Conservation (phyloP, 257 asterid species). For the Anisodus acutangulus region DNA sequence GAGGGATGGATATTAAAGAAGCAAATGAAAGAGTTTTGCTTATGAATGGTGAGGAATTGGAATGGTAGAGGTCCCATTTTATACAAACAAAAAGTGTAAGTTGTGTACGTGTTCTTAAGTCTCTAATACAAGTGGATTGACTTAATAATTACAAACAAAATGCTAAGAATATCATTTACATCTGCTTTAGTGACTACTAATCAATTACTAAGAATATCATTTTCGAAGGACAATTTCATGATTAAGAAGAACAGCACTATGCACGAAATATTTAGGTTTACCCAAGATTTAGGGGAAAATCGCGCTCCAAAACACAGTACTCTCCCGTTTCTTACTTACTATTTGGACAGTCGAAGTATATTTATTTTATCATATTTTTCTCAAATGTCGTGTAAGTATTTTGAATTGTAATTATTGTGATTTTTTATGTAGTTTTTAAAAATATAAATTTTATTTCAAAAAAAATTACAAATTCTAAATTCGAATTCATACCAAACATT, state of each 20-base stretch:
- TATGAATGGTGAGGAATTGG: slow-evolving; percentile 36
- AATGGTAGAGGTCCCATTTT: slow-evolving; percentile 28
- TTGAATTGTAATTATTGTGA: too few relatives aligned
- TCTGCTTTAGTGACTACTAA: background rate
- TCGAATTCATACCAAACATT: too few relatives aligned
- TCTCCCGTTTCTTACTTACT: too few relatives aligned
- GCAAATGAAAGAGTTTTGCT: slow-evolving; percentile 36
- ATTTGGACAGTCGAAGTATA: too few relatives aligned
- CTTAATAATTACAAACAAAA: background rate
- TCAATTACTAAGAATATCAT: too few relatives aligned
- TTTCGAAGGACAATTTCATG: background rate
- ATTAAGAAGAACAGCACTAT: background rate
- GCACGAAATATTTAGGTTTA: background rate
- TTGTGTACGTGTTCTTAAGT: background rate
- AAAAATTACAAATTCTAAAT: too few relatives aligned
- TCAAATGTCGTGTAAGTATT: too few relatives aligned
- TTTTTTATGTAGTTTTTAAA: too few relatives aligned
- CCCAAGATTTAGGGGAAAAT: background rate
- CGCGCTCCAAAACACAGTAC: background rate
- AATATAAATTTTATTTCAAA: too few relatives aligned
- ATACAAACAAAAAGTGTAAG: slow-evolving; percentile 17
- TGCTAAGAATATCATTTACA: background rate
- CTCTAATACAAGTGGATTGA: background rate
- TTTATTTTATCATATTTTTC: too few relatives aligned
- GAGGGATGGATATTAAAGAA: background rate